Evolutionary conservation across 2,329 filamentous ascomycete genomes (phyloP).

Genomic region (Geosmithia flava): DNA sequence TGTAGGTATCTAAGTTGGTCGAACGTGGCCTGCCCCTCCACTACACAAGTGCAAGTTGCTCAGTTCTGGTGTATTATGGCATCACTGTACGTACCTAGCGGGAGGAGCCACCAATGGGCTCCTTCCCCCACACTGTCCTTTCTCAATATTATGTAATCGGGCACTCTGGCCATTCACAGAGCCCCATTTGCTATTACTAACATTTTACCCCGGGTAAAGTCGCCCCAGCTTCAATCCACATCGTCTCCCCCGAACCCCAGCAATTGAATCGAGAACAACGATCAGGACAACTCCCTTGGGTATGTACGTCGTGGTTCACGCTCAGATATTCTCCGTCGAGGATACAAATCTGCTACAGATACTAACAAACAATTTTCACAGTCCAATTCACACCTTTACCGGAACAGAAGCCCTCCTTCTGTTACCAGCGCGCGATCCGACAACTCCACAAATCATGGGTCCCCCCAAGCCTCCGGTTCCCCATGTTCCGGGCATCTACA

Average conservation of each 20-base stretch:
- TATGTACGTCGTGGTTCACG: neutral
- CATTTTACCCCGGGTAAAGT: neutral
- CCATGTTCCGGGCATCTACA: conserved; percentile 54
- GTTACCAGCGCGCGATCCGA: neutral
- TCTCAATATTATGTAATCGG: neutral
- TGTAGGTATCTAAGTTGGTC: neutral
- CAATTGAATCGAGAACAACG: neutral
- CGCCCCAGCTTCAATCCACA: neutral
- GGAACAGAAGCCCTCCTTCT: neutral
- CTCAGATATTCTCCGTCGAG: neutral
- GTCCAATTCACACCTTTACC: neutral
- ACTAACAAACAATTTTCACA: neutral
- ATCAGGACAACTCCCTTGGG: neutral
- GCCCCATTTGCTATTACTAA: neutral
- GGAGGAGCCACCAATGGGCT: neutral
- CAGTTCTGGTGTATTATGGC: neutral
- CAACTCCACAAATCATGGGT: conserved; percentile 1
- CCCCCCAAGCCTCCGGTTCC: conserved; percentile 25
- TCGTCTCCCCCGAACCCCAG: neutral
- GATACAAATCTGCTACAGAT: neutral
- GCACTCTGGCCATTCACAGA: neutral
- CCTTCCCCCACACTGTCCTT: neutral
- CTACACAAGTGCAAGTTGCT: neutral
- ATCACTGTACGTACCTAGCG: neutral
- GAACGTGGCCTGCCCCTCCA: neutral